Evolutionary conservation across 345 rosid species (phyloP).

Genomic region (Syzygium oleosum): DNA sequence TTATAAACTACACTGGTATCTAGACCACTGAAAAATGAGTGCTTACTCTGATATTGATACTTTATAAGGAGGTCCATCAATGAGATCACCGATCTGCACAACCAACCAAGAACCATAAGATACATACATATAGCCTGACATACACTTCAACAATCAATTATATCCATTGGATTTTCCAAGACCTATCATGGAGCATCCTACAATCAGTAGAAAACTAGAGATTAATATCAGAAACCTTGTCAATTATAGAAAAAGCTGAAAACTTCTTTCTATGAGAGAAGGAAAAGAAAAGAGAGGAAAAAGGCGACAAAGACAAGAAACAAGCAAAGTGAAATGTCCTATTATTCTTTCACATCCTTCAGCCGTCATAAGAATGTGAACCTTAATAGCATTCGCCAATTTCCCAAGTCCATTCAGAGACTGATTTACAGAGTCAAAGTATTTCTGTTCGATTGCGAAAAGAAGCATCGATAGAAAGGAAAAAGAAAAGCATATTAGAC

Average conservation of each 20-base stretch:
- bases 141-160: not conserved
- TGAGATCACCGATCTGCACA: conserved; percentile 60
- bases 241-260: not conserved
- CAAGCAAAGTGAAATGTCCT: not conserved
- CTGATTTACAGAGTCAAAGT: not conserved
- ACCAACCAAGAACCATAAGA: not conserved
- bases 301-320: not conserved
- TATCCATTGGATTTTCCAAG: not conserved
- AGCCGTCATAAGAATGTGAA: not conserved
- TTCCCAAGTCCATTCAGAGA: not conserved
- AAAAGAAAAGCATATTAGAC: not conserved
- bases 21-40: not conserved
- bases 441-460: not conserved
- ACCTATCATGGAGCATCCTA: not conserved
- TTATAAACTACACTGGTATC: not conserved
- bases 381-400: not conserved
- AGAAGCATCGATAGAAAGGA: not conserved
- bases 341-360: not conserved
- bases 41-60: conserved; percentile 67
- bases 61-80: conserved; percentile 86
- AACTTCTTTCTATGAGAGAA: not conserved
- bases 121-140: not conserved
- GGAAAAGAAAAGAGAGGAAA: not conserved
- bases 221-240: not conserved
- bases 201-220: not conserved